Base-by-base conservation (phyloP, 2,329 filamentous ascomycete genomes). In the Beauveria bassiana region DNA sequence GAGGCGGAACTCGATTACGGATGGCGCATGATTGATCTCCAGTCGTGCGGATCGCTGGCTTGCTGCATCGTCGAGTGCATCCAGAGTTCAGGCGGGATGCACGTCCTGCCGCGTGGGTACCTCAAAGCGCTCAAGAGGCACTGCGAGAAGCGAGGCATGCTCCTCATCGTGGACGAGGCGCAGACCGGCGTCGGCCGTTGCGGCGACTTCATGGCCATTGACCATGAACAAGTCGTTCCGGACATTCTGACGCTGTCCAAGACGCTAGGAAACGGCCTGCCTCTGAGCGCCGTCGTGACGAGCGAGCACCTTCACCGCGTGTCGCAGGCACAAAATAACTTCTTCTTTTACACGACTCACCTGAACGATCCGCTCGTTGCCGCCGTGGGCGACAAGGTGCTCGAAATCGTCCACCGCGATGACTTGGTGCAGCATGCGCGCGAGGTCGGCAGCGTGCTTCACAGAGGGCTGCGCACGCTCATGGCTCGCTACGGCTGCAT, bases 41-140 rank as follows among this genome's bases (percentile, higher is more conserved):
- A 83, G 60, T 84, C 79, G 1, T 81, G 78, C 61, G 86, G 85
- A 0, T 86, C 84, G 0, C 76, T 88, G 0, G 85, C 86, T 0
- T 86, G 85, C 1, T 81, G 83, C 59, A 85, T 89, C 60, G 74
- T 88, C 55, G 85, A 88, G 69, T 83, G 81, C 18, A 86, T 88
- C 43, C 77, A 85, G 10, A 82, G 80, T 28, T 75, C 77, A 0
- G 85, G 79, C 0, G 85, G 86, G 2, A 86, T 88, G 73, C 78
- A 83, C 38, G 80, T 81, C 1, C 75, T 86, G 0, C 85, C 86
- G 0, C 62, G 70, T 0, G 85, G 85, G 0, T 89, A 88, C 64
- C 73, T 88, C 22, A 75, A 75, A 59, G 79, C 78, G 0, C 72
- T 88, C 66, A 82, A 81, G 64, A 68, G 70, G 16, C 78, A 86